These are phyloP conservation scores for Tetradesmus lagerheimii DNA, from an alignment of 139 green algal species.

Conservation along the genomic window DNA sequence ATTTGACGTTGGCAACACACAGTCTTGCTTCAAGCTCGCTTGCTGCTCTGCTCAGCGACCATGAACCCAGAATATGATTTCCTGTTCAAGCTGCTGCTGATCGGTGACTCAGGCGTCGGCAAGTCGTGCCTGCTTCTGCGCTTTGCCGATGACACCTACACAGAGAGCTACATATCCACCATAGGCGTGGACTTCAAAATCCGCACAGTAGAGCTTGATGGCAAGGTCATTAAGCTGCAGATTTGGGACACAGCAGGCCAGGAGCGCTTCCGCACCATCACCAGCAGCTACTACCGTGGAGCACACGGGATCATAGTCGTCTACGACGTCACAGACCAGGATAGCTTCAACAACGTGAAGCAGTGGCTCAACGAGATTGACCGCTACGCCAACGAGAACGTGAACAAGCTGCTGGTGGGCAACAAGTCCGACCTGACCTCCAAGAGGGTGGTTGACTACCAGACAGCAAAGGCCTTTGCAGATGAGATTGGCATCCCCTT, in stretches of 20 bases:
- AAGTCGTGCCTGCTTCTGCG: constrained; percentile 98
- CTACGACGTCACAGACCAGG: constrained; percentile 99
- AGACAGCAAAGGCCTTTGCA: constrained; percentile 98
- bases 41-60: neutral
- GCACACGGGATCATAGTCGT: constrained; percentile 99
- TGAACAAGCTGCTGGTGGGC: constrained; percentile 99
- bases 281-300: constrained; percentile 97
- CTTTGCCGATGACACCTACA: constrained; percentile 99
- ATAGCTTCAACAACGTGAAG: constrained; percentile 99
- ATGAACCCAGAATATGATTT: constrained; percentile 39
- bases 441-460: constrained; percentile 98
- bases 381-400: constrained; percentile 98
- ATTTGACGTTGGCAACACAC: neutral
- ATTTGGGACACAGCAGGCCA: constrained; percentile 99
- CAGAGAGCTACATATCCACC: constrained; percentile 99
- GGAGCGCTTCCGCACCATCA: constrained; percentile 99
- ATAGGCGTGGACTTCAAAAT: constrained; percentile 99
- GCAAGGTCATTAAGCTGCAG: constrained; percentile 99
- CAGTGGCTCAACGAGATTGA: constrained; percentile 99
- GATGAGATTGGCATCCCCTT: constrained; percentile 99
- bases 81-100: constrained; percentile 86
- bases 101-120: constrained; percentile 96
- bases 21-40: neutral
- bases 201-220: constrained; percentile 98
- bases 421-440: constrained; percentile 98